Evolutionary conservation across 2,329 filamentous ascomycete species (phyloP), one percentile per base, ranked within the genome.

Genomic region (Pestalotiopsis sp.): DNA sequence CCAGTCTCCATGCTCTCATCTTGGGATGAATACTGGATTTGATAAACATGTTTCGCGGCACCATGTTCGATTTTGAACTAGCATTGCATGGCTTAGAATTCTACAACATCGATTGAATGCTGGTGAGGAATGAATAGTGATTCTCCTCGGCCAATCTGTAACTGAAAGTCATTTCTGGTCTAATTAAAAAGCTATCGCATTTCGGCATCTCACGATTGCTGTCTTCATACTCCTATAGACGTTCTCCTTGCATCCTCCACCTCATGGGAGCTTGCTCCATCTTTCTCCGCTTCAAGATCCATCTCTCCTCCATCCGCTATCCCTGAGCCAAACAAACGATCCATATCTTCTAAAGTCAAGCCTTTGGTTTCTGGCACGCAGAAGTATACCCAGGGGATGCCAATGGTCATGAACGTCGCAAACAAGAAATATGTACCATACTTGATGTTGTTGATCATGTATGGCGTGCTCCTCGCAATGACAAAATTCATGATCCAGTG

Each of bases 371-470:
- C 82, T 3, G 83, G 82, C 11, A 84, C 74, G 57, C 82, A 78
- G 73, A 83, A 81, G 71, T 77, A 84, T 20, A 81, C 78, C 67
- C 80, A 83, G 67, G 82, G 71, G 31, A 79, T 74, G 5, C 79
- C 78, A 25, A 77, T 70, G 23, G 84, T 74, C 70, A 82, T 81
- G 45, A 81, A 75, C 0, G 77, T 73, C 4, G 79, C 83, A 70
- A 84, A 85, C 76, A 85, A 82, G 71, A 84, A 81, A 73, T 82
- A 85, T 1, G 82, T 81, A 14, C 83, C 83, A 70, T 80, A 84
- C 14, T 74, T 70, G 58, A 76, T 72, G 41, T 69, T 69, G 31
- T 69, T 72, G 49, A 77, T 71, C 76, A 77, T 78, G 57, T 77
- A 77, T 11, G 76, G 75, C 5, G 72, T 67, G 13, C 71, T 71